Evolutionary conservation across 306 rosid genomes (phyloP).

Genomic region (Malus sieversii): DNA sequence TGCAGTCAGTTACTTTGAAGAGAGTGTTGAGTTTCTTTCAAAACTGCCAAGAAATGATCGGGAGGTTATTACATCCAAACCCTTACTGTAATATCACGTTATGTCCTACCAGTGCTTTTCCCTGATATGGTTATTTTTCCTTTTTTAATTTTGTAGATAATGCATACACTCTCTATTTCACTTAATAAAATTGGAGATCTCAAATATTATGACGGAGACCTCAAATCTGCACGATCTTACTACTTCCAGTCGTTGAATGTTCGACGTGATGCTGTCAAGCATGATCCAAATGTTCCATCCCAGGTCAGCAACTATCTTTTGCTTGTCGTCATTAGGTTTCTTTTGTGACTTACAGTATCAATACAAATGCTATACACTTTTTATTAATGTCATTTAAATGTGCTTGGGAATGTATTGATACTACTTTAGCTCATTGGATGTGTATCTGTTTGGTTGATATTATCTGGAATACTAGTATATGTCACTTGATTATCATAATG

Average conservation of each 20-base stretch:
- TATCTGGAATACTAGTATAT: neutral
- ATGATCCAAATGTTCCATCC: constrained; percentile 49
- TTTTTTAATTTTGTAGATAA: constrained; percentile 37
- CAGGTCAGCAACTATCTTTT: constrained; percentile 49
- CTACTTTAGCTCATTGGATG: neutral
- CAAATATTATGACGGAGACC: constrained; percentile 82
- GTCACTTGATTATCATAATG: neutral
- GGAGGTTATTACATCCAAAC: constrained; percentile 51
- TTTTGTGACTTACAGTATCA: neutral
- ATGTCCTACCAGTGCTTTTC: neutral
- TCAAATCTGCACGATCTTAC: constrained; percentile 70
- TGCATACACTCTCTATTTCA: constrained; percentile 89
- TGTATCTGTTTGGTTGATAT: neutral
- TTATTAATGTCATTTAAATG: neutral
- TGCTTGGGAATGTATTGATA: neutral
- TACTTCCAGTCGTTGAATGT: constrained; percentile 73
- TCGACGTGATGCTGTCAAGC: constrained; percentile 67
- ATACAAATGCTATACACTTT: neutral
- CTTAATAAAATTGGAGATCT: constrained; percentile 97
- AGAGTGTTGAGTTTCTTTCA: constrained; percentile 80
- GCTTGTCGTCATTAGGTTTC: neutral
- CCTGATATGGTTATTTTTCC: neutral
- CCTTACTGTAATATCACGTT: constrained; percentile 8
- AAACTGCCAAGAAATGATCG: constrained; percentile 64
- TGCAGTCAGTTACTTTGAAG: constrained; percentile 74